Conservation (phyloP, 345 rosid genomes). For the Boechera retrofracta region DNA sequence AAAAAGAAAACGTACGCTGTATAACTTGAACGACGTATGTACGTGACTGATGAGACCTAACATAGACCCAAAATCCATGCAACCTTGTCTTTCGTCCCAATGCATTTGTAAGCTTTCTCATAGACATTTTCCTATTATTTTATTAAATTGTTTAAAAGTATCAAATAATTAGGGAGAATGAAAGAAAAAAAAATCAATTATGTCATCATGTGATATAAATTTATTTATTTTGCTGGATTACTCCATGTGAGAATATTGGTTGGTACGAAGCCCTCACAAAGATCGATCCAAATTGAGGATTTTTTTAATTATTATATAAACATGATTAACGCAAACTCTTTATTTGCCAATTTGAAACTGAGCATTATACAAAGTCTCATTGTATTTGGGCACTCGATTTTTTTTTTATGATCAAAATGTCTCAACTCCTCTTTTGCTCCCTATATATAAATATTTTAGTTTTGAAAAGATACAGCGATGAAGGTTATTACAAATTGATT, state of each 20-base stretch:
- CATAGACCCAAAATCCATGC: slow-evolving; percentile 48
- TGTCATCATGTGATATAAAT: background rate
- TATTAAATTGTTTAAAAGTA: background rate
- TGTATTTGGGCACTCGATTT: background rate
- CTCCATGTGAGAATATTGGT: slow-evolving; percentile 34
- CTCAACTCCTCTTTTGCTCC: background rate
- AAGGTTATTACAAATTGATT: background rate
- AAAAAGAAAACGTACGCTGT: slow-evolving; percentile 44
- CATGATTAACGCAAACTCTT: background rate
- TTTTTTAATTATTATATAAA: background rate
- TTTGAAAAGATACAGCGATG: background rate
- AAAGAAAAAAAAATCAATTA: background rate
- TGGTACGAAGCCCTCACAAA: slow-evolving; percentile 23
- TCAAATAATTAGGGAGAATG: background rate
- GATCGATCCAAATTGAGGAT: background rate
- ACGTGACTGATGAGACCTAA: slow-evolving; percentile 51
- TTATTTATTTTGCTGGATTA: background rate
- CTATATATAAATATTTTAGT: background rate
- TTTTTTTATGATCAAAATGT: background rate
- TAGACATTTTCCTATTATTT: slow-evolving; percentile 41
- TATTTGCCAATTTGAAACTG: background rate
- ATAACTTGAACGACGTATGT: slow-evolving; percentile 27
- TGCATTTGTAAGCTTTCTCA: slow-evolving; percentile 54
- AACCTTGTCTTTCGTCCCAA: slow-evolving; percentile 50
- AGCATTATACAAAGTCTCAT: background rate